These are phyloP conservation scores for Solanum bulbocastanum DNA, from an alignment of 257 asterid genomes.

Conservation along the genomic window DNA sequence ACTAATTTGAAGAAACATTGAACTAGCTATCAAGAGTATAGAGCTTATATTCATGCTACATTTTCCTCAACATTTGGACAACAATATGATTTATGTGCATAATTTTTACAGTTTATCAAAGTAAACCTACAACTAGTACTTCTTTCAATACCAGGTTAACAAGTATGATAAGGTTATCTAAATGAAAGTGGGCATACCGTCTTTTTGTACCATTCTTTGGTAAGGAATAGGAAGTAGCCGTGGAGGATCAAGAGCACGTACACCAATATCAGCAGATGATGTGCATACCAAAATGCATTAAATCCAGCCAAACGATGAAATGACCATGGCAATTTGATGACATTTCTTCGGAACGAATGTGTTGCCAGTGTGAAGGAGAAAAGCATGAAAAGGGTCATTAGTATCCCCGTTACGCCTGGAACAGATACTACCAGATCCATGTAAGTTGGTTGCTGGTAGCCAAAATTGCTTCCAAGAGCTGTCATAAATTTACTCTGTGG, in stretches of 20 bases:
- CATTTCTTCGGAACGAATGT: conserved; percentile 64
- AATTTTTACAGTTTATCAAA: background rate
- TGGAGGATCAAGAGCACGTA: conserved; percentile 63
- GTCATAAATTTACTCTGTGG: conserved; percentile 30
- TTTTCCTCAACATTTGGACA: background rate
- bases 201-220: conserved; percentile 58
- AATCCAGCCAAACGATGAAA: conserved; percentile 71
- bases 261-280: conserved; percentile 64
- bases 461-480: conserved; percentile 36
- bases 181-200: conserved; percentile 34
- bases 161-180: background rate
- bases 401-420: conserved; percentile 51
- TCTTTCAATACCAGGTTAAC: background rate
- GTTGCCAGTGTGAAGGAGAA: conserved; percentile 64
- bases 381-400: conserved; percentile 45
- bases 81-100: background rate
- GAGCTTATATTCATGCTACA: background rate
- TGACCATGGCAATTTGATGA: conserved; percentile 49
- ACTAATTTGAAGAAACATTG: background rate
- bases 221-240: conserved; percentile 57
- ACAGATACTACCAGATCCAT: conserved; percentile 22
- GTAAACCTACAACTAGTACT: background rate
- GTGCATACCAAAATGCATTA: conserved; percentile 89
- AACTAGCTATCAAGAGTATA: background rate
- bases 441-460: conserved; percentile 51